Percentiles rank a stretch among this genome's conserved stretches.
These are phyloP conservation scores for Pythium angustatum DNA, from an alignment of 352 stramenopile genomes.

Conservation along the genomic window DNA sequence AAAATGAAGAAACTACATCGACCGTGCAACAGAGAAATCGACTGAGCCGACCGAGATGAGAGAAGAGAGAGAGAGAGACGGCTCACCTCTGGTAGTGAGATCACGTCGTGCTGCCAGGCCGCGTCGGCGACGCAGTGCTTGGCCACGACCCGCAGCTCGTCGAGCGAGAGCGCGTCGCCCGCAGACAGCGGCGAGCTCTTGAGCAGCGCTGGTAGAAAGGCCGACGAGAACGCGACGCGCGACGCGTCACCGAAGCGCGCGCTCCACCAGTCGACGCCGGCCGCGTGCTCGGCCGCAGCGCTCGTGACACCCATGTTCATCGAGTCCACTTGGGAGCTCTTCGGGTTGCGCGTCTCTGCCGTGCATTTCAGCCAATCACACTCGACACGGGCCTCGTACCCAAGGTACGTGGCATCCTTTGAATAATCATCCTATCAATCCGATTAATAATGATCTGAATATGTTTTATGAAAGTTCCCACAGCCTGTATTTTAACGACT, in stretches of 20 bases:
- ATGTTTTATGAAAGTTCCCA: too few relatives aligned
- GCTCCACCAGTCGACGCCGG: constrained; percentile 29
- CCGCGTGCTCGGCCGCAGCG: constrained; percentile 1
- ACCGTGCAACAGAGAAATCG: too few relatives aligned
- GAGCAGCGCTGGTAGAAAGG: constrained; percentile 60
- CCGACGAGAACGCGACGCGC: constrained; percentile 35
- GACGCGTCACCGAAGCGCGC: constrained; percentile 22
- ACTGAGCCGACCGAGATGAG: neutral
- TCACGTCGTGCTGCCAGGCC: constrained; percentile 43
- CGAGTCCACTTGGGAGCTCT: constrained; percentile 13
- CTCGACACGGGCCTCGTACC: too few relatives aligned
- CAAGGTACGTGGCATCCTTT: too few relatives aligned
- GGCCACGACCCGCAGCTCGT: constrained; percentile 57
- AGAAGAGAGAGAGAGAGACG: neutral
- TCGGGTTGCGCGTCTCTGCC: constrained; percentile 14
- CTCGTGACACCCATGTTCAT: constrained; percentile 8
- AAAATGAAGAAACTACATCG: constrained; percentile 62
- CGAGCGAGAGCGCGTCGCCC: constrained; percentile 45
- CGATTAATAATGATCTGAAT: too few relatives aligned
- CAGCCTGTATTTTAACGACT: too few relatives aligned
- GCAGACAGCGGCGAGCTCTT: constrained; percentile 37
- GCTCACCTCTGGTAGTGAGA: constrained; percentile 47
- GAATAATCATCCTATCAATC: too few relatives aligned
- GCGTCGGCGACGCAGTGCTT: constrained; percentile 53
- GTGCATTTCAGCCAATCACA: constrained; percentile 24